Conservation (phyloP, 2,329 filamentous ascomycete species). For the Didymella arachidicola region DNA sequence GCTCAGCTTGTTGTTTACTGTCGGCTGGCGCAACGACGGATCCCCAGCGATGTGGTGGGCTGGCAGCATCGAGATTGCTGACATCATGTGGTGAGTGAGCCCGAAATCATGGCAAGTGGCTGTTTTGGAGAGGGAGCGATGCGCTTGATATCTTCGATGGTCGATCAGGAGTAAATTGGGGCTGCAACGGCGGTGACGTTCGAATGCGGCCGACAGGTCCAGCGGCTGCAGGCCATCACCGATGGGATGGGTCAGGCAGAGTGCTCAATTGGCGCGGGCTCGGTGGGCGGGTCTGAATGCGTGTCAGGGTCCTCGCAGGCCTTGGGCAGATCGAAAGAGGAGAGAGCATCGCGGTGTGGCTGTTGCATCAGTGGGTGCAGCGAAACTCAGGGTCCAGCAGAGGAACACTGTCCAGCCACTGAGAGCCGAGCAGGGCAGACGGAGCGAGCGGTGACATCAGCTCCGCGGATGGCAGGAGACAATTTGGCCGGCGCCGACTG, state of each 20-base stretch:
- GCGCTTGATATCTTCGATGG: constrained; percentile 15
- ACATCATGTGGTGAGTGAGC: background rate
- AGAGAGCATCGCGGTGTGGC: constrained; percentile 9
- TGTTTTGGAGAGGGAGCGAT: constrained; percentile 3
- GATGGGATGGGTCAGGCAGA: background rate
- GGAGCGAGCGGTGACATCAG: background rate
- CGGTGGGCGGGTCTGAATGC: background rate
- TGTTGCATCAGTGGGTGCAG: background rate
- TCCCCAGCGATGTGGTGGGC: background rate
- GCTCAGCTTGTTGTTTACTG: background rate
- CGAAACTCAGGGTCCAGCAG: constrained; percentile 11
- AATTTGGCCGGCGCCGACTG: background rate
- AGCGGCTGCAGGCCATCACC: background rate
- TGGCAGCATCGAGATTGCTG: constrained; percentile 1
- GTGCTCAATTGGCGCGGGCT: background rate
- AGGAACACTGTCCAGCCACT: background rate
- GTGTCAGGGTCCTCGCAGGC: background rate
- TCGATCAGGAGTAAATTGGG: background rate
- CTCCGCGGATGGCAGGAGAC: background rate
- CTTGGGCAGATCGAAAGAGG: constrained; percentile 4
- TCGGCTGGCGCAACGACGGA: background rate
- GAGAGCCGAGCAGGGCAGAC: background rate
- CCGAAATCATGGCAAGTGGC: background rate
- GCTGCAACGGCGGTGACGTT: constrained; percentile 5
- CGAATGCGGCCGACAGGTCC: background rate